Percentiles rank a stretch among this genome's conserved stretches.
Evolutionary conservation across 2,329 filamentous ascomycete genomes (phyloP).

Genomic region (Fusarium siculi): DNA sequence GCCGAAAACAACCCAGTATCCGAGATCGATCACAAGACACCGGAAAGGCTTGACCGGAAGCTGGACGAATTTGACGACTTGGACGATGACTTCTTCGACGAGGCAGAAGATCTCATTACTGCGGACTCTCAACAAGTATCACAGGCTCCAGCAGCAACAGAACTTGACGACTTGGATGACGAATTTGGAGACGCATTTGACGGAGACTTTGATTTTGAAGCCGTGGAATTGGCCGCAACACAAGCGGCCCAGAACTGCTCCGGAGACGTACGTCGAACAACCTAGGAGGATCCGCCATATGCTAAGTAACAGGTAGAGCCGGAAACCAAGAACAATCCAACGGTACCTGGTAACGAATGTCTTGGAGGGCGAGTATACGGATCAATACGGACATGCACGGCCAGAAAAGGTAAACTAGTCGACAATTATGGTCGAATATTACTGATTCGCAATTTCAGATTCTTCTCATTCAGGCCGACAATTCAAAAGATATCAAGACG

Average conservation of each 20-base stretch:
- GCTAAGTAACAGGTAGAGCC: constrained; percentile 76
- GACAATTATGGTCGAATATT: background rate
- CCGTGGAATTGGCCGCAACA: constrained; percentile 77
- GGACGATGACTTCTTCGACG: constrained; percentile 69
- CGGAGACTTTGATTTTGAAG: constrained; percentile 83
- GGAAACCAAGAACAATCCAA: constrained; percentile 80
- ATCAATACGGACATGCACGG: constrained; percentile 67
- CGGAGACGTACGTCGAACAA: constrained; percentile 52
- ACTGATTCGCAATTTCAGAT: constrained; percentile 62
- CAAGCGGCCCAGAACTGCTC: constrained; percentile 63
- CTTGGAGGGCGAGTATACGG: constrained; percentile 73
- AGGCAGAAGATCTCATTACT: constrained; percentile 51
- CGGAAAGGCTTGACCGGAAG: constrained; percentile 70
- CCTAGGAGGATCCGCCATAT: constrained; percentile 47
- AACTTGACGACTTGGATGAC: constrained; percentile 38
- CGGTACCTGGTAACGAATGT: constrained; percentile 85
- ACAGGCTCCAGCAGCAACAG: constrained; percentile 9
- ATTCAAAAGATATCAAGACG: constrained; percentile 70
- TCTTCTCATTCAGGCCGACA: constrained; percentile 83
- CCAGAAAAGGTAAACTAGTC: constrained; percentile 75
- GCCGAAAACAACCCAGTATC: constrained; percentile 44
- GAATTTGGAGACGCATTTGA: constrained; percentile 61
- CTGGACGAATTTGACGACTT: constrained; percentile 72
- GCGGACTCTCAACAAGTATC: constrained; percentile 34
- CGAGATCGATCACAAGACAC: constrained; percentile 67